Percentiles rank a stretch among this genome's conserved stretches.
Conservation (phyloP, 1,284 basidiomycete species). For the Cryptococcus sp. region DNA sequence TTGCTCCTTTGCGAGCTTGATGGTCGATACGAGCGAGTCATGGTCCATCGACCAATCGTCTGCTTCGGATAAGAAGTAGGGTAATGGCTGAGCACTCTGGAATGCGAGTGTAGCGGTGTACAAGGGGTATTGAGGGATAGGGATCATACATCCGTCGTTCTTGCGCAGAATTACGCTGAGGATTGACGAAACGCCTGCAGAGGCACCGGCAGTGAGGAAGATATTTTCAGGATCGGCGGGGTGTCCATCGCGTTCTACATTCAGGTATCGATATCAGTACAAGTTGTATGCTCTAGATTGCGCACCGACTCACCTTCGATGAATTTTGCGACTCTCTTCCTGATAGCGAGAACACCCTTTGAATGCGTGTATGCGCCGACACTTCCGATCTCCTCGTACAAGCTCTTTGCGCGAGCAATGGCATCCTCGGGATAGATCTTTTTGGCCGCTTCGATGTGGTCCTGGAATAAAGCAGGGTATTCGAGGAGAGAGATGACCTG, state of each 20-base stretch:
- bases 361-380: constrained; percentile 96
- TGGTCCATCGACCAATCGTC: constrained; percentile 84
- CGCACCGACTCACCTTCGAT: constrained; percentile 66
- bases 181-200: constrained; percentile 84
- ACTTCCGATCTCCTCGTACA: constrained; percentile 85
- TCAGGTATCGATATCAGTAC: neutral
- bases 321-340: constrained; percentile 86
- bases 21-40: constrained; percentile 65
- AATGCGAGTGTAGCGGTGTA: constrained; percentile 94
- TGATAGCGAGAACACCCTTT: constrained; percentile 87
- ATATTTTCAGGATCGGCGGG: constrained; percentile 81
- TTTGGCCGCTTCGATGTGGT: constrained; percentile 61
- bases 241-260: constrained; percentile 80
- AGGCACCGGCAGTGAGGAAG: constrained; percentile 93
- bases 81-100: constrained; percentile 74
- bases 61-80: constrained; percentile 85
- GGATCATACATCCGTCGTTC: constrained; percentile 63
- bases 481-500: constrained; percentile 80
- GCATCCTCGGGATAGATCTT: constrained; percentile 84
- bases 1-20: constrained; percentile 67
- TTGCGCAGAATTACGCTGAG: constrained; percentile 56
- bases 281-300: too few species aligned
- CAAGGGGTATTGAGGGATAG: constrained; percentile 96
- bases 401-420: constrained; percentile 74
- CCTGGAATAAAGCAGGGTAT: constrained; percentile 79